These are phyloP conservation scores for Austroboletus niveus DNA, from an alignment of 1,284 basidiomycete species.

Conservation along the genomic window DNA sequence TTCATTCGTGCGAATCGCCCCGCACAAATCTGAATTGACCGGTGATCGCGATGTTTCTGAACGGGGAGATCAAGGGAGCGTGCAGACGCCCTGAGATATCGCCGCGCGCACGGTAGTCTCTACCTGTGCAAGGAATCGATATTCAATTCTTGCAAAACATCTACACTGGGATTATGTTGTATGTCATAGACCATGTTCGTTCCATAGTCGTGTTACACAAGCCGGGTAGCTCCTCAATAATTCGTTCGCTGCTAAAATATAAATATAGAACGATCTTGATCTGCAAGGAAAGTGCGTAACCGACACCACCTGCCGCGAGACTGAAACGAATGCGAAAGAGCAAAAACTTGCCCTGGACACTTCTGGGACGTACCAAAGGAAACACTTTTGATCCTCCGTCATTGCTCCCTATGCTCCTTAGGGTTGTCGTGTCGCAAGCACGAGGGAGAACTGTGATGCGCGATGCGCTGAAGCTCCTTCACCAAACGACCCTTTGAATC, in stretches of 20 bases:
- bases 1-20: constrained; percentile 35
- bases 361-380: constrained; percentile 76
- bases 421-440: constrained; percentile 36
- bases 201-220: too few species aligned
- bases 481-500: constrained; percentile 22
- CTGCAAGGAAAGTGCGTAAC: constrained; percentile 36
- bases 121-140: neutral
- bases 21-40: neutral
- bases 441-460: constrained; percentile 40
- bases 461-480: constrained; percentile 48
- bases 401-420: constrained; percentile 83
- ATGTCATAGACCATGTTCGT: too few species aligned
- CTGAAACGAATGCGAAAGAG: constrained; percentile 61
- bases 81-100: neutral
- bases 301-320: constrained; percentile 53
- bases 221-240: too few species aligned
- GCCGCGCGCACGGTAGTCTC: neutral
- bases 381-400: constrained; percentile 75
- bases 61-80: constrained; percentile 2
- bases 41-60: neutral
- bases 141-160: too few species aligned
- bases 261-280: too few species aligned
- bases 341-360: constrained; percentile 73
- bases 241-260: too few species aligned
- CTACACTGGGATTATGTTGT: too few species aligned